Percentiles rank a stretch among this genome's conserved stretches.
Conservation (phyloP, 805 yeast genomes). For the Blastobotrys parvus region DNA sequence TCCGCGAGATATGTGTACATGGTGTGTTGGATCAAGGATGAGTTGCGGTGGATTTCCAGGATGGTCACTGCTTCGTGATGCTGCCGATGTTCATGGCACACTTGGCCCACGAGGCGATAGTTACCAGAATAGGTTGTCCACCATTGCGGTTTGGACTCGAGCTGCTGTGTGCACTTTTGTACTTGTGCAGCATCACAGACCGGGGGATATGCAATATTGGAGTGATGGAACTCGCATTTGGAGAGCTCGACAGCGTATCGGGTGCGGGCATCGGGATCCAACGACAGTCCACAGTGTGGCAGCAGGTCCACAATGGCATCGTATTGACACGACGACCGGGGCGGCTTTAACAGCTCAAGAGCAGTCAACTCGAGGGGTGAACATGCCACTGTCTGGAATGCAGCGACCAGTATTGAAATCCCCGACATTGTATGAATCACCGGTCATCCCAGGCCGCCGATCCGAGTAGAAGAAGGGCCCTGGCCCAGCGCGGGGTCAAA, state of each 20-base stretch:
- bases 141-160: conserved; percentile 38
- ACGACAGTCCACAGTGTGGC: conserved; percentile 16
- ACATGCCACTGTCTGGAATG: too few species aligned
- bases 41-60: too few species aligned
- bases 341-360: too few species aligned
- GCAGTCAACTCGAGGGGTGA: too few species aligned
- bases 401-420: too few species aligned
- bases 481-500: too few species aligned
- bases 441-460: too few species aligned
- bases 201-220: conserved; percentile 21
- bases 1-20: too few species aligned
- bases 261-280: conserved; percentile 16
- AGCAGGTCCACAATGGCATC: conserved; percentile 20
- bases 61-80: too few species aligned
- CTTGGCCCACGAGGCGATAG: conserved; percentile 42
- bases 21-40: too few species aligned
- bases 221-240: conserved; percentile 25
- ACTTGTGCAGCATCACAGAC: conserved; percentile 5
- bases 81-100: conserved; percentile 32
- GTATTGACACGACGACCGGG: conserved; percentile 15
- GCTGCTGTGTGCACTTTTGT: conserved; percentile 16
- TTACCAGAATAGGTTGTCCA: conserved; percentile 72
- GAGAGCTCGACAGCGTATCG: conserved; percentile 21
- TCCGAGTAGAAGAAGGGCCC: too few species aligned
- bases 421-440: too few species aligned